Conservation (phyloP, 257 asterid species). For the Thymus mandschuricus region DNA sequence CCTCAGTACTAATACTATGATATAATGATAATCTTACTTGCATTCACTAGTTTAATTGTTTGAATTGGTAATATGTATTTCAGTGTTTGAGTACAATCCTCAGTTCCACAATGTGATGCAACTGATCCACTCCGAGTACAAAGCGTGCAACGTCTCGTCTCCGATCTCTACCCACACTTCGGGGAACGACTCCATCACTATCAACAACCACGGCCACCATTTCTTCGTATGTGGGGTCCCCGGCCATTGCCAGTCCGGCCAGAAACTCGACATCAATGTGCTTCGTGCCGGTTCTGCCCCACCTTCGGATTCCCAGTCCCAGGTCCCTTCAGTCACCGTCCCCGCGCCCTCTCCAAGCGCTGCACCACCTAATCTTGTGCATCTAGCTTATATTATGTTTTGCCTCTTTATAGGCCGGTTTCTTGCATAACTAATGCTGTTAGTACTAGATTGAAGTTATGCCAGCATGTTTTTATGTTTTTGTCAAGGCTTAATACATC, state of each 20-base stretch:
- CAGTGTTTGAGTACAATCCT: constrained; percentile 74
- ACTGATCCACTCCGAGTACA: constrained; percentile 64
- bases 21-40: too few species aligned
- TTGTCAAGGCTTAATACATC: not conserved
- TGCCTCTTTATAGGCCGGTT: not conserved
- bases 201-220: constrained; percentile 67
- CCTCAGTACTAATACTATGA: too few species aligned
- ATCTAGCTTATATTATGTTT: constrained; percentile 15
- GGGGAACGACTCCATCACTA: constrained; percentile 77
- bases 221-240: constrained; percentile 80
- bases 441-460: not conserved
- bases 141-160: constrained; percentile 66
- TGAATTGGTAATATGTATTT: not conserved
- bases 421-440: not conserved
- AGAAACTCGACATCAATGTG: constrained; percentile 77
- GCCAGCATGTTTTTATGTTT: not conserved
- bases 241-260: constrained; percentile 89
- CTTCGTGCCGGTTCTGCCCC: constrained; percentile 47
- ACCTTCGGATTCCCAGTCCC: constrained; percentile 34
- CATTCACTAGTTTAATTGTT: too few species aligned
- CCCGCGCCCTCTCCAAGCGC: constrained; percentile 63
- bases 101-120: constrained; percentile 90
- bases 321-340: constrained; percentile 34
- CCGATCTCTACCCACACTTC: constrained; percentile 79
- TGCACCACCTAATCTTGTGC: constrained; percentile 39